Base-by-base conservation (phyloP, 192 early-diverging fungal genomes). In the Spizellomyces punctatus region DNA sequence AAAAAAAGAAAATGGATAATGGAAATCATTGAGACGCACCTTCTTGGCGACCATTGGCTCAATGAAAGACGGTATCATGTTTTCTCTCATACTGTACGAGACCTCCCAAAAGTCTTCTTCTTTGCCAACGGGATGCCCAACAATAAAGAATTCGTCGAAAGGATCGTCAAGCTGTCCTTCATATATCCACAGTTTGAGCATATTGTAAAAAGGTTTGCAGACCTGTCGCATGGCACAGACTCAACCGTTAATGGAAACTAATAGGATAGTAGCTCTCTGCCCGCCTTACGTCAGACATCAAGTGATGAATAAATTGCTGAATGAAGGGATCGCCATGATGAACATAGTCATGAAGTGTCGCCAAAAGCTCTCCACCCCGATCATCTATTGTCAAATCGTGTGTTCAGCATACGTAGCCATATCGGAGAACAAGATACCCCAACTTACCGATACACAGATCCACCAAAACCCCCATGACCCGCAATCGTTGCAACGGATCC, bases 141-240 rank as follows among this genome's bases (percentile, higher is more conserved):
- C 80, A 10, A 98, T 89, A 77, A 98, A 99, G 69, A 96, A 99
- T 79, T 99, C 97, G 41, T 83, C 83, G 73, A 91, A 91, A 17
- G 93, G 94, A 76, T 99, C 97, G 19, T 91, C 89, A 49, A 99
- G 81, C 78, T 96, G 95, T 42, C 97, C 97, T 64, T 94, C 91
- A 46, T 91, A 95, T 16, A 99, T 88, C 97, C 97, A 99, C 43
- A 87, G 86, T 59, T 87, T 85, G 16, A 99, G 83, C 83, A 95
- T 95, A 63, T 88, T 86, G 74, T 89, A 95, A 75, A 99, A 97
- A n/a, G 97, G 97, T 46, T 79, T 81, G 0, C 94, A 90, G 2
- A 92, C 84, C 83, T 88, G 58, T 7, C 43, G 50, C 14, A 47
- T 36, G 27, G 27, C 27, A 14, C 27, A 36, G 27, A 36, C 0